A percentile compares a stretch with the other conserved stretches of the same genome.
Conservation (phyloP, 805 yeast species). For the Saccharomyces kudriavzevii region DNA sequence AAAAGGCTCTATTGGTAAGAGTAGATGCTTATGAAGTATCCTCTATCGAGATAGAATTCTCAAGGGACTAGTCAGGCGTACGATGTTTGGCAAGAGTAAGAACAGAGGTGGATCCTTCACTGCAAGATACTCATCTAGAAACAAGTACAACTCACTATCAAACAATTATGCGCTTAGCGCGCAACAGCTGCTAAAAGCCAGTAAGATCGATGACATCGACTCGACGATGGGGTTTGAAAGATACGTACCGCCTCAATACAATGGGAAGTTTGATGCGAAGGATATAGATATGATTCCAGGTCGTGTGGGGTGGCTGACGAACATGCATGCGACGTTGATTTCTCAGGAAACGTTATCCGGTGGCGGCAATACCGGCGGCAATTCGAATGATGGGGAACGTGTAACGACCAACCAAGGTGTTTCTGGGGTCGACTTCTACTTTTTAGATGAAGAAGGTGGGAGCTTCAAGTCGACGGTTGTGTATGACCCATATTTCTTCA, state of each 20-base stretch:
- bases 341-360: conserved; percentile 35
- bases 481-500: conserved; percentile 80
- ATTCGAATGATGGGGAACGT: conserved; percentile 4
- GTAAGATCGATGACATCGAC: conserved; percentile 63
- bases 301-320: conserved; percentile 75
- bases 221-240: conserved; percentile 82
- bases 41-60: not conserved
- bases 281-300: conserved; percentile 20
- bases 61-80: not conserved
- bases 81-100: conserved; percentile 4
- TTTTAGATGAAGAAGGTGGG: conserved; percentile 94
- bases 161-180: conserved; percentile 25
- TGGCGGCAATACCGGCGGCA: conserved; percentile 13
- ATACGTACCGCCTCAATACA: conserved; percentile 57
- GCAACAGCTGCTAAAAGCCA: conserved; percentile 43
- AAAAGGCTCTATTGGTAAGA: not conserved
- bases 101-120: conserved; percentile 28
- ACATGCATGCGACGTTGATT: conserved; percentile 82
- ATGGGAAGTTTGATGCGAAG: conserved; percentile 11
- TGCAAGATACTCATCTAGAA: conserved; percentile 2
- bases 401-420: conserved; percentile 40
- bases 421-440: conserved; percentile 90
- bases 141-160: conserved; percentile 13
- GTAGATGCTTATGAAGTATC: not conserved
- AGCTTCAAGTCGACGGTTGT: conserved; percentile 78